A percentile compares a stretch with the other conserved stretches of the same genome.
Conservation (phyloP, 2,329 filamentous ascomycete genomes). For the Alternaria consortialis region DNA sequence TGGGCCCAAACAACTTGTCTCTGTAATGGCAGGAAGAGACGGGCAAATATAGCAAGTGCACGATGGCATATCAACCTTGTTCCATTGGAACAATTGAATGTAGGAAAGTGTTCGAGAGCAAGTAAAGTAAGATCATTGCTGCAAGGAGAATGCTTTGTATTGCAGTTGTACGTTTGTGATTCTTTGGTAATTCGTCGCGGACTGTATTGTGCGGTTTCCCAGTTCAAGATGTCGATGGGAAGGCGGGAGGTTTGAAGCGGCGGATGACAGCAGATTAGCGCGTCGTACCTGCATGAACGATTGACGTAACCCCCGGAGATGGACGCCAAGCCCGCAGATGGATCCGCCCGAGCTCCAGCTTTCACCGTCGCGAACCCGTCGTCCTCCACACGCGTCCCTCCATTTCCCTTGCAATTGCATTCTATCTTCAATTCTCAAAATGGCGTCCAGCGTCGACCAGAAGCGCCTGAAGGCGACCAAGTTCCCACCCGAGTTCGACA, state of each 20-base stretch:
- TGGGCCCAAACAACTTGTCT: background rate
- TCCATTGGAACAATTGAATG: background rate
- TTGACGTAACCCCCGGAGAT: constrained; percentile 24
- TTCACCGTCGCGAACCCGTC: constrained; percentile 12
- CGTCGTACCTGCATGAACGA: constrained; percentile 23
- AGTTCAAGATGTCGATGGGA: background rate
- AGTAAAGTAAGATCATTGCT: background rate
- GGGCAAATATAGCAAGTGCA: background rate
- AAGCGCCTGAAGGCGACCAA: constrained; percentile 92
- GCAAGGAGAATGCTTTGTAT: background rate
- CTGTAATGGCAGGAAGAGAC: background rate
- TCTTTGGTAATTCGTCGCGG: background rate
- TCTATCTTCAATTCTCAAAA: constrained; percentile 47
- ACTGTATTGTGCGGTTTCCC: background rate
- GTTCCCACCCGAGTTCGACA: constrained; percentile 90
- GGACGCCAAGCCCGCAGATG: constrained; percentile 21
- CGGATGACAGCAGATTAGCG: constrained; percentile 11
- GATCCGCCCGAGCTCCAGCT: constrained; percentile 20
- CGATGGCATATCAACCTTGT: background rate
- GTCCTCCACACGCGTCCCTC: constrained; percentile 10
- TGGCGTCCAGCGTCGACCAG: constrained; percentile 86
- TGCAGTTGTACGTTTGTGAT: background rate
- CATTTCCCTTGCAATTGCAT: constrained; percentile 1
- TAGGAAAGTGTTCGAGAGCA: background rate
- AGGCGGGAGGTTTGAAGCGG: background rate